Percentiles rank a stretch among this genome's conserved stretches.
These are phyloP conservation scores for Kwoniella europaea DNA, from an alignment of 768 basidiomycete genomes.

Conservation along the genomic window DNA sequence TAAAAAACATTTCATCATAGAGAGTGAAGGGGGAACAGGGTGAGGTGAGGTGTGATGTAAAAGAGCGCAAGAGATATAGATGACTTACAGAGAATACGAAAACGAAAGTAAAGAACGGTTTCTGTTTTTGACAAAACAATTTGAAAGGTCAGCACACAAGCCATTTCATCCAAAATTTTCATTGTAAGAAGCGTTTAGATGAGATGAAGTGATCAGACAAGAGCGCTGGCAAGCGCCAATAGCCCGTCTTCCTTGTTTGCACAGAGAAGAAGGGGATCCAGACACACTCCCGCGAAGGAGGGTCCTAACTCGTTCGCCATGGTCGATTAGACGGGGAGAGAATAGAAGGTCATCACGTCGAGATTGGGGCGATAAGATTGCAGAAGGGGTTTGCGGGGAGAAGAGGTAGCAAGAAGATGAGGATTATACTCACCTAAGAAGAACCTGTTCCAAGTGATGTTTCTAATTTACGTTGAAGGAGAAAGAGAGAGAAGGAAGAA, in stretches of 20 bases:
- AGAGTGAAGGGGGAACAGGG: conserved; percentile 9
- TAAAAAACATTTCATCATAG: conserved; percentile 55
- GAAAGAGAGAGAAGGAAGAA: conserved; percentile 17
- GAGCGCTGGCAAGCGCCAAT: conserved; percentile 60
- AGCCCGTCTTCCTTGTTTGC: conserved; percentile 37
- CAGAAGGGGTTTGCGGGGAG: conserved; percentile 2
- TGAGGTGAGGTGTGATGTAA: background rate
- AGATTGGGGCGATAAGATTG: conserved; percentile 8
- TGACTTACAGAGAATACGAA: conserved; percentile 14
- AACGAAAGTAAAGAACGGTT: conserved; percentile 14
- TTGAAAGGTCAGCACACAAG: conserved; percentile 33
- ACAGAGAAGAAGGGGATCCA: conserved; percentile 44
- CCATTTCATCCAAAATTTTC: background rate
- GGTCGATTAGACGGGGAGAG: conserved; percentile 60
- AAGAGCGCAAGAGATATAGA: background rate
- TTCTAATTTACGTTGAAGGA: conserved; percentile 3
- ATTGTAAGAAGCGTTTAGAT: background rate
- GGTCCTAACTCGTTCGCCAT: conserved; percentile 58
- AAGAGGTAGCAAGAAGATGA: conserved; percentile 5
- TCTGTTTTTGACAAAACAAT: background rate
- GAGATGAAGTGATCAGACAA: conserved; percentile 52
- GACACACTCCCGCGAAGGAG: conserved; percentile 56
- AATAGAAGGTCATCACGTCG: conserved; percentile 58
- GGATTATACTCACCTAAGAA: conserved; percentile 6
- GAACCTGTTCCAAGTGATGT: conserved; percentile 6